phyloP scores from a whole-genome alignment of 148 eudicot species.

The Cornus kousa region DNA sequence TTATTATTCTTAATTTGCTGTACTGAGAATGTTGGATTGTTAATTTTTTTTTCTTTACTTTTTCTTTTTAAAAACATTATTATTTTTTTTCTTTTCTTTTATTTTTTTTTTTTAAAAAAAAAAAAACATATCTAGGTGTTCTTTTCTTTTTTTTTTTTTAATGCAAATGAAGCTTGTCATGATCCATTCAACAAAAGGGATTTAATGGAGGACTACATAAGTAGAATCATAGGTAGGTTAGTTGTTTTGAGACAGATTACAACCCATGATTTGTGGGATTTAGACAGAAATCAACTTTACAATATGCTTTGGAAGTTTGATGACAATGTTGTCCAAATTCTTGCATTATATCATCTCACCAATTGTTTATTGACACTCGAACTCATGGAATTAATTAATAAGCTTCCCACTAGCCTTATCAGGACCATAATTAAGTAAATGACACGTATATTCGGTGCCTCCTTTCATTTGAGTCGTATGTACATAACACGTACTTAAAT shows the following conservation, averaged over 20 bases:
- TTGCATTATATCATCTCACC: background rate
- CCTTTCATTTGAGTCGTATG: too few relatives aligned
- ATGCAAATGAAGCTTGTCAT: constrained; percentile 4
- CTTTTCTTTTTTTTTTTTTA: background rate
- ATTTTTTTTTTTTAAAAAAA: too few relatives aligned
- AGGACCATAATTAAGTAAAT: too few relatives aligned
- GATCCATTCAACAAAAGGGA: background rate
- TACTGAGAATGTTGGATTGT: too few relatives aligned
- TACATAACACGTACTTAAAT: too few relatives aligned
- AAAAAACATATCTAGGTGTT: background rate
- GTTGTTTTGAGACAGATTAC: background rate
- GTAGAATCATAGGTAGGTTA: constrained; percentile 2
- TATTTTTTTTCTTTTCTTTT: background rate
- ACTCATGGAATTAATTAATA: background rate
- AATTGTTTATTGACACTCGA: background rate
- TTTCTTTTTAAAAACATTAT: too few relatives aligned
- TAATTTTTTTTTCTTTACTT: too few relatives aligned
- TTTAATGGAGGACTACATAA: background rate
- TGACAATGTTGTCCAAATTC: background rate
- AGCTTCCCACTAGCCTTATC: background rate
- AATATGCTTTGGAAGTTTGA: background rate
- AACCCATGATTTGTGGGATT: constrained; percentile 6
- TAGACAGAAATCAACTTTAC: constrained; percentile 9
- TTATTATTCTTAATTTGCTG: too few relatives aligned
- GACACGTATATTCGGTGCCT: too few relatives aligned